Evolutionary conservation across 352 stramenopile species (phyloP).

Genomic region (Globisporangium solare): DNA sequence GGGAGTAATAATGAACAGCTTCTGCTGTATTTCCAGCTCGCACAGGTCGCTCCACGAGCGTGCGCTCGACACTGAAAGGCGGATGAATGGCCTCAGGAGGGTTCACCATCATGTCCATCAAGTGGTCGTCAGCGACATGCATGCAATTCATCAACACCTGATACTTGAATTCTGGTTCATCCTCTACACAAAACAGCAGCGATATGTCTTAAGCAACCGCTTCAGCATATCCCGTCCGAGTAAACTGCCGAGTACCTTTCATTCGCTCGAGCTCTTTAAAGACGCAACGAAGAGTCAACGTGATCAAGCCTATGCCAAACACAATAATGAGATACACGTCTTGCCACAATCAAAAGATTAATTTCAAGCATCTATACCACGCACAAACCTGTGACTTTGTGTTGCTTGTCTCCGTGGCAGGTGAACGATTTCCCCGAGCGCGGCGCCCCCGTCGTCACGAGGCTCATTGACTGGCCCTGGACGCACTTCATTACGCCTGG

Average conservation of each 20-base stretch:
- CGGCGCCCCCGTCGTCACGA: slow-evolving; percentile 43
- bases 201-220: not conserved
- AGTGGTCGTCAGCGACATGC: slow-evolving; percentile 2
- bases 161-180: not conserved
- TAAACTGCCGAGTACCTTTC: slow-evolving; percentile 9
- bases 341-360: not conserved
- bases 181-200: not conserved
- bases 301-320: slow-evolving; percentile 22
- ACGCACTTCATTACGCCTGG: slow-evolving; percentile 20
- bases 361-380: not conserved
- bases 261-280: slow-evolving; percentile 20
- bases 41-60: slow-evolving; percentile 25
- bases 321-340: not conserved
- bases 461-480: slow-evolving; percentile 27
- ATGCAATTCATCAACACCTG: slow-evolving; percentile 18
- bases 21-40: slow-evolving; percentile 27
- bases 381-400: slow-evolving; percentile 11
- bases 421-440: slow-evolving; percentile 53
- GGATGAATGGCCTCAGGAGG: not conserved
- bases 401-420: slow-evolving; percentile 43
- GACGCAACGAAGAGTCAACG: slow-evolving; percentile 29
- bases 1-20: slow-evolving; percentile 27
- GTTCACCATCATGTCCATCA: slow-evolving; percentile 8
- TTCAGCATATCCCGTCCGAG: not conserved
- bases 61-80: slow-evolving; percentile 10